phyloP scores from a whole-genome alignment of 2,329 filamentous ascomycete species.

The Monilinia aucupariae region DNA sequence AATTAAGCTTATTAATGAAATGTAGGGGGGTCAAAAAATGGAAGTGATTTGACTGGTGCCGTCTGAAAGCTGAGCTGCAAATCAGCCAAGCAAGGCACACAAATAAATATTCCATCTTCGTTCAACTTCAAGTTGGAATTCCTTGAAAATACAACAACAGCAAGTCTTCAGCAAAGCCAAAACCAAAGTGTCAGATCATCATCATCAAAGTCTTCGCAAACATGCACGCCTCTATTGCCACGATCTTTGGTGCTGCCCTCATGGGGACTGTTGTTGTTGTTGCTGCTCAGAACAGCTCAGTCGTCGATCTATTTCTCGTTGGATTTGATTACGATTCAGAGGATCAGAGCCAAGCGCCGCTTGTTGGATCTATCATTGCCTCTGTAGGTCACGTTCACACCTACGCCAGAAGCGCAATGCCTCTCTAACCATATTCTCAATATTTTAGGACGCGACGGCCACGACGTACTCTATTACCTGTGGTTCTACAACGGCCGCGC shows the following conservation, averaged over 20 bases:
- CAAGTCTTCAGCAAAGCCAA: background rate
- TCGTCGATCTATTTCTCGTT: constrained; percentile 5
- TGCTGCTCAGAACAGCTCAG: background rate
- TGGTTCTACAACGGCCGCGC: constrained; percentile 6
- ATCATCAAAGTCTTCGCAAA: background rate
- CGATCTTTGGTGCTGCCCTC: constrained; percentile 7
- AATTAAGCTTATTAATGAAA: background rate
- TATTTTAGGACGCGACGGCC: constrained; percentile 19
- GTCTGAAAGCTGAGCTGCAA: too few species aligned
- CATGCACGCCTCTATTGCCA: constrained; percentile 14
- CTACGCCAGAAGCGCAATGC: background rate
- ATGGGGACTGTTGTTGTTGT: constrained; percentile 5
- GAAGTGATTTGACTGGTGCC: too few species aligned
- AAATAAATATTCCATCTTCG: background rate
- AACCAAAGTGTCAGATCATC: background rate
- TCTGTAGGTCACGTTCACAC: background rate
- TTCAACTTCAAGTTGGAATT: background rate
- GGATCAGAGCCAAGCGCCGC: background rate
- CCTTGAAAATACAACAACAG: background rate
- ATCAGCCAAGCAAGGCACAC: background rate
- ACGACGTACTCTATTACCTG: constrained; percentile 17
- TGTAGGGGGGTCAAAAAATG: background rate
- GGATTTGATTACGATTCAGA: background rate
- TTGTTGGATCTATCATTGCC: constrained; percentile 15
- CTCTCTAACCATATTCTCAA: background rate